Conservation (phyloP, 2,329 filamentous ascomycete genomes). For the Xylaria sp. region DNA sequence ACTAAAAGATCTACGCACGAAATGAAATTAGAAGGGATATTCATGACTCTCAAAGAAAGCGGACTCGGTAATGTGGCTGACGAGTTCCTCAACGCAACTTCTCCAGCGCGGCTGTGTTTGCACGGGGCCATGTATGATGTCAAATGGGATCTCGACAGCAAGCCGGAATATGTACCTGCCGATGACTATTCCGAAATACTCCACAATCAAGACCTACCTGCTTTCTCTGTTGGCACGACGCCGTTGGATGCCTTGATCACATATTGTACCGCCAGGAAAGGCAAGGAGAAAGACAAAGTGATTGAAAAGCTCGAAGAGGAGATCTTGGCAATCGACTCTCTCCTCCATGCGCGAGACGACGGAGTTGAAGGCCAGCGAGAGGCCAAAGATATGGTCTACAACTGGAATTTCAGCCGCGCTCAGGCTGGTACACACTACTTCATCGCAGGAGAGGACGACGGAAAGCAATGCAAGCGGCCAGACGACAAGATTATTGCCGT, state of each 20-base stretch:
- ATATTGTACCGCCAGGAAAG: constrained; percentile 40
- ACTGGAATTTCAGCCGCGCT: constrained; percentile 37
- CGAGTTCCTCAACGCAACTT: constrained; percentile 28
- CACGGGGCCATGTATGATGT: constrained; percentile 49
- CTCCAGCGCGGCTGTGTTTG: constrained; percentile 34
- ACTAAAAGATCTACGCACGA: neutral
- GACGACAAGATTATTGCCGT: neutral
- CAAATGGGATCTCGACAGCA: constrained; percentile 40
- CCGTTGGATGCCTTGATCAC: constrained; percentile 47
- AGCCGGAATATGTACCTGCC: constrained; percentile 42
- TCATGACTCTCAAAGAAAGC: constrained; percentile 27
- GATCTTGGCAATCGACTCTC: constrained; percentile 36
- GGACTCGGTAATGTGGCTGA: neutral
- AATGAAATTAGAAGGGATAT: constrained; percentile 26
- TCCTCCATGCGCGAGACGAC: constrained; percentile 42
- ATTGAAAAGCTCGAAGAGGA: constrained; percentile 37
- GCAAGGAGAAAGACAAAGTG: constrained; percentile 4
- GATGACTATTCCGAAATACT: constrained; percentile 35
- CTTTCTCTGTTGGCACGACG: constrained; percentile 46
- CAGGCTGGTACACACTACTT: constrained; percentile 39
- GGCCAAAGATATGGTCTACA: constrained; percentile 41
- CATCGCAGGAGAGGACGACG: constrained; percentile 30
- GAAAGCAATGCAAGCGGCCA: constrained; percentile 7
- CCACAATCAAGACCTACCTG: constrained; percentile 23
- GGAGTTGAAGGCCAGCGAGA: constrained; percentile 41